Evolutionary conservation across 2,329 filamentous ascomycete species (phyloP).

Genomic region (Colletotrichum sp.): DNA sequence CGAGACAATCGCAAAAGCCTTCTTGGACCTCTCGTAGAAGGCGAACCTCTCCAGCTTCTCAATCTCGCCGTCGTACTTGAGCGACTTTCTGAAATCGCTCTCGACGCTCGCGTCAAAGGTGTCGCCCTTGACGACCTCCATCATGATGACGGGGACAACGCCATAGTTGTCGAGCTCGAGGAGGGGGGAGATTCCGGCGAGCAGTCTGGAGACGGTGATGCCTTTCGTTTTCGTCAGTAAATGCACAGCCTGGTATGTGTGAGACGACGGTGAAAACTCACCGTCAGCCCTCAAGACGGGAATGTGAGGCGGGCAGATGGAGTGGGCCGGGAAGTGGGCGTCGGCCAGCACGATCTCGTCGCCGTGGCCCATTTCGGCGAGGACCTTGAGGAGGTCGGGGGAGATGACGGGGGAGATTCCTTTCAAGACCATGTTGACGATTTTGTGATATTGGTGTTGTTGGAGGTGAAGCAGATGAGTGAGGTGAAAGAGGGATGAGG

Average conservation of each 20-base stretch:
- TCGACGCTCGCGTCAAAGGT: conserved; percentile 14
- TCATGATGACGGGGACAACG: conserved; percentile 17
- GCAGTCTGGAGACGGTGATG: conserved; percentile 14
- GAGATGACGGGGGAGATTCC: conserved; percentile 18
- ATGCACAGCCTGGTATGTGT: too few relatives aligned
- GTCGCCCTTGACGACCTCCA: conserved; percentile 20
- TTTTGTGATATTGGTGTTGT: fast-evolving
- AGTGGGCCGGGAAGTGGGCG: conserved; percentile 18
- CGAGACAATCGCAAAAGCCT: conserved; percentile 7
- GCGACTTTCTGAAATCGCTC: conserved; percentile 2
- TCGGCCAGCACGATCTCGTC: conserved; percentile 16
- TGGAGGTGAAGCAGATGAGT: neutral
- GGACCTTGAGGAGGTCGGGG: conserved; percentile 17
- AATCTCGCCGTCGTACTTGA: conserved; percentile 10
- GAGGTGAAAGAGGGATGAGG: neutral
- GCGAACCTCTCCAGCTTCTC: conserved; percentile 17
- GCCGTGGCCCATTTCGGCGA: conserved; percentile 19
- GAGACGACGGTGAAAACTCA: neutral
- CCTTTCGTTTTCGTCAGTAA: neutral
- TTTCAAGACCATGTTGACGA: neutral
- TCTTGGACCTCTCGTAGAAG: conserved; percentile 15
- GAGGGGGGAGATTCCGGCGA: conserved; percentile 11
- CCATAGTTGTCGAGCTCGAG: conserved; percentile 18
- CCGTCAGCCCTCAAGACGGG: conserved; percentile 13
- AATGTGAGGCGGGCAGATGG: conserved; percentile 16